Conservation (phyloP, 2,329 filamentous ascomycete genomes). For the Colletotrichum brevisporum region DNA sequence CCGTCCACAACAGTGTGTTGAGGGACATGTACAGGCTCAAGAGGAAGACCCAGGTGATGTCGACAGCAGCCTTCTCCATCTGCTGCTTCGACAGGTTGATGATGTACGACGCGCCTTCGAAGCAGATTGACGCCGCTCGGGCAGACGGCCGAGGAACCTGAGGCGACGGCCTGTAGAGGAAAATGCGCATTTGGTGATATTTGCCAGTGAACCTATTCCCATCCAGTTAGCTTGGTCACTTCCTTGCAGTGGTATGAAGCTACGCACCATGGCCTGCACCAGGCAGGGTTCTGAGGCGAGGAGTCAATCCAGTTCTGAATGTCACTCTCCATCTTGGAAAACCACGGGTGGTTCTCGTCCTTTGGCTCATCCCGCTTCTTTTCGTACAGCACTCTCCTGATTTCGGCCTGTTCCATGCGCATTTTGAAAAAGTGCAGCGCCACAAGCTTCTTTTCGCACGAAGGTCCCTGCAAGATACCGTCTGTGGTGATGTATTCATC, state of each 20-base stretch:
- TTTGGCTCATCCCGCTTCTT: constrained; percentile 83
- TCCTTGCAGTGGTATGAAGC: not conserved
- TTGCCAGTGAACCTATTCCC: constrained; percentile 72
- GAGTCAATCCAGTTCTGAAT: constrained; percentile 84
- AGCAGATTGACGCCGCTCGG: constrained; percentile 85
- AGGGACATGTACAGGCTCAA: constrained; percentile 91
- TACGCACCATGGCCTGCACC: constrained; percentile 85
- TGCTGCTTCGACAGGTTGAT: constrained; percentile 86
- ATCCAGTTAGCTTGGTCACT: constrained; percentile 29
- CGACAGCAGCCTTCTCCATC: constrained; percentile 80
- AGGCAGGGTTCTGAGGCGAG: constrained; percentile 77
- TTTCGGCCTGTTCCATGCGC: constrained; percentile 89
- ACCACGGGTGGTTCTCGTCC: constrained; percentile 90
- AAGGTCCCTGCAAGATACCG: constrained; percentile 80
- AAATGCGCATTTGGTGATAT: constrained; percentile 90
- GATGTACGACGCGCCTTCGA: constrained; percentile 85
- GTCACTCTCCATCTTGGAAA: constrained; percentile 82
- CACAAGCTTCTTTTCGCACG: constrained; percentile 86
- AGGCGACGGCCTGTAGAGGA: constrained; percentile 90
- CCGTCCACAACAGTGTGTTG: constrained; percentile 91
- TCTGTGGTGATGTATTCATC: constrained; percentile 86
- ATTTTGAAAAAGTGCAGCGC: constrained; percentile 96
- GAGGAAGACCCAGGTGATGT: constrained; percentile 95
- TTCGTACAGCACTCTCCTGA: constrained; percentile 87
- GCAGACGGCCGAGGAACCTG: constrained; percentile 89